Base-by-base conservation (phyloP, 371 early-diverging fungal species). In the Mucor saturninus region DNA sequence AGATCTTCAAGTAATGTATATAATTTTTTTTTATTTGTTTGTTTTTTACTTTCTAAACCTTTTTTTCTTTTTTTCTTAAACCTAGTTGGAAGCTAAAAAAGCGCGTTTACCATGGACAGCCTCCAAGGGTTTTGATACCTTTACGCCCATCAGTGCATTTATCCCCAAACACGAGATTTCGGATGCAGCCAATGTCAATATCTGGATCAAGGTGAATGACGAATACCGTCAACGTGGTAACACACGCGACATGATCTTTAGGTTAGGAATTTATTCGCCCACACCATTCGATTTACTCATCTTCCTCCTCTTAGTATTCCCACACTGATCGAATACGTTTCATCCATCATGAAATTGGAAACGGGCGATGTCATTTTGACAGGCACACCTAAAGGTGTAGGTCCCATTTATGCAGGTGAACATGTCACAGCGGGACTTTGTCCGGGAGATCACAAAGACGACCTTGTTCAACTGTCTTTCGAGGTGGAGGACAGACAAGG, bases 41-140 rank as follows among this genome's bases (percentile, higher is more conserved):
- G 26, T 4, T 3, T 21, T 13, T 4, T 1, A 21, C 0, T n/a
- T 43, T 9, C 3, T 43, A 15, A 15, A 40, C 21, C n/a, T 4
- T 13, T 43, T 28, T 10, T 8, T n/a, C 11, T 29, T 8, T 4
- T 28, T 10, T n/a, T 11, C n/a, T n/a, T n/a, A n/a, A n/a, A n/a
- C n/a, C n/a, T 75, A 90, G 83, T 89, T 88, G 29, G 83, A 81
- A 50, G 95, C 90, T 32, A 96, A 94, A 80, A 87, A 89, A 62
- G 83, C 80, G 54, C 93, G 95, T 6, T 71, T 89, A 51, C 97
- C 95, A 21, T 96, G 97, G 97, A 86, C 89, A 10, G 83, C 90
- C 4, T 87, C 95, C 38, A 98, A 98, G 75, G 98, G 98, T 0
- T 95, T 88, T 68, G 98, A 98, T 68, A 94, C 95, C 1, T 98